Percentiles rank a stretch among this genome's conserved stretches.
Conservation (phyloP, 164 flowering plant genomes). For the Stephania yunnanensis region DNA sequence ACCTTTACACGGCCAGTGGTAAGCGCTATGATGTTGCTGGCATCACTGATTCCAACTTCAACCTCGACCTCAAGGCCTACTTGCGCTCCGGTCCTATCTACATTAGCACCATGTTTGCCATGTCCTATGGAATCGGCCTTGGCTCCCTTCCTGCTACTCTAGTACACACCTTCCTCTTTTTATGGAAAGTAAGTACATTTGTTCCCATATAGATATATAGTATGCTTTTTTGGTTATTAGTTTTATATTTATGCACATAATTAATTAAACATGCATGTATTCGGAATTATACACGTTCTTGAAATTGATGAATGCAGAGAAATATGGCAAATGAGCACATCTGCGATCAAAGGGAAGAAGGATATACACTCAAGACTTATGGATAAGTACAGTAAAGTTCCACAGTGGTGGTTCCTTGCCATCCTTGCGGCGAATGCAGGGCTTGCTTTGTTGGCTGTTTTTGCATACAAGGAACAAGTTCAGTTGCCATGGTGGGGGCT, state of each 20-base stretch:
- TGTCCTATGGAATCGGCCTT: slow-evolving; percentile 16
- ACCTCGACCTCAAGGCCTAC: slow-evolving; percentile 50
- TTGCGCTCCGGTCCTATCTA: slow-evolving; percentile 49
- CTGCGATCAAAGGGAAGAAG: slow-evolving; percentile 9
- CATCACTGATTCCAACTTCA: slow-evolving; percentile 53
- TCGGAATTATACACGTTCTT: not conserved
- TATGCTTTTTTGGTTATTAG: too few species aligned
- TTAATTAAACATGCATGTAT: too few species aligned
- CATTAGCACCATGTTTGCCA: slow-evolving; percentile 15
- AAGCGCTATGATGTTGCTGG: slow-evolving; percentile 39
- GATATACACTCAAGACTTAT: slow-evolving; percentile 18
- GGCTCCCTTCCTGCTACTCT: slow-evolving; percentile 38
- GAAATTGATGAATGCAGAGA: slow-evolving; percentile 32
- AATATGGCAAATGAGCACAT: slow-evolving; percentile 18
- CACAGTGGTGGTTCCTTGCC: slow-evolving; percentile 16
- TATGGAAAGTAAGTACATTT: slow-evolving; percentile 12
- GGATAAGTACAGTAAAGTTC: slow-evolving; percentile 12
- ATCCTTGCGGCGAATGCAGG: slow-evolving; percentile 1
- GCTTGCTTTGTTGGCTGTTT: slow-evolving; percentile 5
- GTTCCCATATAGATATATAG: too few species aligned
- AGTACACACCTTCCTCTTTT: slow-evolving; percentile 15
- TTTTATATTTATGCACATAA: too few species aligned
- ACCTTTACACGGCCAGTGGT: slow-evolving; percentile 46
- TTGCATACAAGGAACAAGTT: slow-evolving; percentile 12
- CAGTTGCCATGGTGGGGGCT: slow-evolving; percentile 42